Base-by-base conservation (phyloP, 371 early-diverging fungal species). In the Circinella minor region DNA sequence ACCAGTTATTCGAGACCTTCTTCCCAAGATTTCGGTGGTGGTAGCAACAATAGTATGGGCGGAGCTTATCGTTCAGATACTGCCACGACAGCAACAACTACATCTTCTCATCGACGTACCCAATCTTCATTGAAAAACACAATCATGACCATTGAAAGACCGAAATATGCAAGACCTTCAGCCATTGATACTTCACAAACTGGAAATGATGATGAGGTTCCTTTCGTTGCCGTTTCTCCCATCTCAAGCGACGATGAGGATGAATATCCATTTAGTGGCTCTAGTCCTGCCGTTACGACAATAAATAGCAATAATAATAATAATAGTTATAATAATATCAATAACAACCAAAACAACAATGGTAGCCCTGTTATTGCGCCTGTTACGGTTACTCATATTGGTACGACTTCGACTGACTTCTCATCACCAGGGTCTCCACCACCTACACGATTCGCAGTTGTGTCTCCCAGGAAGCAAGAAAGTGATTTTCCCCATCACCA, bases 141-240 rank as follows among this genome's bases (percentile, higher is more conserved):
- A 17, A 66, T 67, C 70, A 70, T 61, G 49, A 74, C 74, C 14
- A 74, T 74, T 27, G 74, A 74, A 67, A 62, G 74, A 54, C 74
- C 74, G 37, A 70, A 67, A 46, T 74, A 74, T 57, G 48, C 63
- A 9, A 51, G 57, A 63, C 72, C 72, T n/a, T 36, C 66, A 7
- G 62, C 66, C 10, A 74, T 74, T 20, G 37, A 70, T 54, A 74
- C 74, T 3, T 57, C 62, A 36, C 43, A 63, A 47, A 34, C 48
- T n/a, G 66, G 60, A 38, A 48, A 54, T 4, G 61, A 63, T 34
- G 74, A 70, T 10, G 74, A 74, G 43, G 55, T 64, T 9, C 67
- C 67, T 4, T 74, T 75, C 61, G 61, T 71, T 43, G 68, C 75
- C 20, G 75, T 75, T 18, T 75, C 75, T 18, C 75, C 75, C 17